These are phyloP conservation scores for Camillea tinctor DNA, from an alignment of 2,329 filamentous ascomycete genomes.

Conservation along the genomic window DNA sequence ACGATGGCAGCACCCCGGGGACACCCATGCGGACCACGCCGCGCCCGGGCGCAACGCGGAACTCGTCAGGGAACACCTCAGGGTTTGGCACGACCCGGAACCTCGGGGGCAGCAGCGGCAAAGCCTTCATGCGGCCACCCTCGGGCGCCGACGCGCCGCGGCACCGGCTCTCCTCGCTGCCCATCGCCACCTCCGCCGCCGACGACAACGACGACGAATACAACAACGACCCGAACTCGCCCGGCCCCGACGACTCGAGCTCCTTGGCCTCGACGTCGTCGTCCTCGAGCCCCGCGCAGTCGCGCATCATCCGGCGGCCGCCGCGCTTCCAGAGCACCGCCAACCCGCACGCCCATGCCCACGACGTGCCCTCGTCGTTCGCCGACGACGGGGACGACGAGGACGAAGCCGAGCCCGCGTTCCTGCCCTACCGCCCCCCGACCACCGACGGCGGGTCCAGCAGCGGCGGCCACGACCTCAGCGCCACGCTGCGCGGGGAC, in stretches of 20 bases:
- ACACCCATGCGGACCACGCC: conserved; percentile 43
- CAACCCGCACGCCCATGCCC: too few relatives aligned
- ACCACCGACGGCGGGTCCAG: conserved; percentile 24
- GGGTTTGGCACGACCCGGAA: conserved; percentile 32
- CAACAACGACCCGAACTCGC: conserved; percentile 41
- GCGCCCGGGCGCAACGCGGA: conserved; percentile 47
- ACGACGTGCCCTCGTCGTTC: conserved; percentile 37
- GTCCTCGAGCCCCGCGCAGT: conserved; percentile 53
- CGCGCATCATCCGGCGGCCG: conserved; percentile 59
- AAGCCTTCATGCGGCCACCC: conserved; percentile 29
- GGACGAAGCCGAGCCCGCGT: conserved; percentile 53
- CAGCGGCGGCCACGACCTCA: conserved; percentile 42
- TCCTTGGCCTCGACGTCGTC: conserved; percentile 33
- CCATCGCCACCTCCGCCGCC: conserved; percentile 35
- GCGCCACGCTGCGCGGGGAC: conserved; percentile 52
- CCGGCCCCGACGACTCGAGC: conserved; percentile 41
- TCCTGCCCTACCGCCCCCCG: conserved; percentile 47
- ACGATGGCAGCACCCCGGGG: conserved; percentile 44
- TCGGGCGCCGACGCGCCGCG: conserved; percentile 33
- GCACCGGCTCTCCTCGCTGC: conserved; percentile 45
- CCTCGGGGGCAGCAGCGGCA: conserved; percentile 34
- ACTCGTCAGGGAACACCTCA: conserved; percentile 47
- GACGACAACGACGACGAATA: conserved; percentile 38
- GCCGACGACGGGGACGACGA: conserved; percentile 56
- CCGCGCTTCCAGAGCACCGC: conserved; percentile 46